phyloP scores from a whole-genome alignment of 108 stramenopile species.

The Cyclostephanos tholiformis region DNA sequence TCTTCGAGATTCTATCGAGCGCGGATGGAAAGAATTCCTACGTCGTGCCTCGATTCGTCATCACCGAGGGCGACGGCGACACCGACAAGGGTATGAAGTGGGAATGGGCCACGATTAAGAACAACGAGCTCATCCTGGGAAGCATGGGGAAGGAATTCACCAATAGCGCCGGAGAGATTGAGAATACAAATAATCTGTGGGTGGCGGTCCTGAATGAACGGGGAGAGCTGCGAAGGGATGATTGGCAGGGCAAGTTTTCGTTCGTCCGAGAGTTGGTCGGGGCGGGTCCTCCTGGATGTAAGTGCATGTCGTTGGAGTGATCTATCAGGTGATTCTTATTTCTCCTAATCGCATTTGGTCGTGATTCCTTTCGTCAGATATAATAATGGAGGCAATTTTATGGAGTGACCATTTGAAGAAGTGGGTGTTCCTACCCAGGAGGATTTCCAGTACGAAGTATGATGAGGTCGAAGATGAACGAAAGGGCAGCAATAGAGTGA shows the following conservation, averaged over 20 bases:
- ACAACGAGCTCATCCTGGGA: conserved; percentile 87
- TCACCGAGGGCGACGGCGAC: conserved; percentile 92
- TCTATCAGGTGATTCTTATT: neutral
- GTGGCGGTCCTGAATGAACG: conserved; percentile 72
- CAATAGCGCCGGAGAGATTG: conserved; percentile 71
- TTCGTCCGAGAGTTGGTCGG: conserved; percentile 81
- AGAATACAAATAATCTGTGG: conserved; percentile 94
- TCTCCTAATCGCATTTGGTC: neutral
- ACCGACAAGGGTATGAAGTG: conserved; percentile 96
- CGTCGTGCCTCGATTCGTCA: conserved; percentile 88
- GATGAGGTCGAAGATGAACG: conserved; percentile 90
- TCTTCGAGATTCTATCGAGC: conserved; percentile 89
- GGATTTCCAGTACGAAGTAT: conserved; percentile 82
- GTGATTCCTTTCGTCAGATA: conserved; percentile 27
- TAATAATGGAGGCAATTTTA: conserved; percentile 91
- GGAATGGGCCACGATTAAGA: conserved; percentile 96
- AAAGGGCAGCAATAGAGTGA: conserved; percentile 85
- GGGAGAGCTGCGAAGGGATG: conserved; percentile 73
- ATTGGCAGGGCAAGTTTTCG: conserved; percentile 83
- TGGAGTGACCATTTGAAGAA: conserved; percentile 85
- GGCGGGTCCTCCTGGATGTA: conserved; percentile 75
- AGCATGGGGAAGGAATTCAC: conserved; percentile 96
- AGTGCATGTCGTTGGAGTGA: neutral
- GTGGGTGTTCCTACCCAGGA: conserved; percentile 94
- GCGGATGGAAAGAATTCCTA: conserved; percentile 64